Evolutionary conservation across 768 basidiomycete species (phyloP).

Genomic region (Pisolithus marmoratus): DNA sequence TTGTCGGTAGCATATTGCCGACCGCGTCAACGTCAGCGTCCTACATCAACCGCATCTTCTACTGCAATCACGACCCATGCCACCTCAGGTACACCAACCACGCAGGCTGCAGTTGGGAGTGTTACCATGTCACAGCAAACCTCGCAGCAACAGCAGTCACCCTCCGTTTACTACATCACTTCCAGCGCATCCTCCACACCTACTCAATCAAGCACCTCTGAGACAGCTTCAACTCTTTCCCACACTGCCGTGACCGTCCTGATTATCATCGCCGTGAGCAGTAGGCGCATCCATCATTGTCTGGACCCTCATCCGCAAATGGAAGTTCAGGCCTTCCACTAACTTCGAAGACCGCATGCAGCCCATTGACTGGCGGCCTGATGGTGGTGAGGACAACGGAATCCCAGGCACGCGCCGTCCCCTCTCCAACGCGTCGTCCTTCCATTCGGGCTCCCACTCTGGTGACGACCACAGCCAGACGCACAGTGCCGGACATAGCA

Average conservation of each 20-base stretch:
- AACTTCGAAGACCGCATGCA: slow-evolving; percentile 80
- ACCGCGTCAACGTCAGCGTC: slow-evolving; percentile 13
- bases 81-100: slow-evolving; percentile 10
- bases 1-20: slow-evolving; percentile 9
- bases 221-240: slow-evolving; percentile 34
- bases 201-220: slow-evolving; percentile 15
- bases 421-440: slow-evolving; percentile 60
- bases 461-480: slow-evolving; percentile 31
- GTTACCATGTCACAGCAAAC: slow-evolving; percentile 27
- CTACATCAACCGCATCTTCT: slow-evolving; percentile 7
- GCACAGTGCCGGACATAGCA: slow-evolving; percentile 25
- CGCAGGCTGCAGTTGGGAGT: slow-evolving; percentile 6
- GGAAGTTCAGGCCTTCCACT: slow-evolving; percentile 79
- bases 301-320: slow-evolving; percentile 91
- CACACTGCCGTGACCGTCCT: slow-evolving; percentile 50
- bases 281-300: slow-evolving; percentile 67
- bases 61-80: slow-evolving; percentile 13
- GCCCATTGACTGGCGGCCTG: slow-evolving; percentile 86
- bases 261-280: slow-evolving; percentile 60
- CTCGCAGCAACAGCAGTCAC: slow-evolving; percentile 42
- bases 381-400: slow-evolving; percentile 36
- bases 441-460: slow-evolving; percentile 47
- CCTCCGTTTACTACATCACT: slow-evolving; percentile 41
- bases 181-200: slow-evolving; percentile 17
- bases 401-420: slow-evolving; percentile 44